A percentile compares a stretch with the other conserved stretches of the same genome.
Evolutionary conservation across 139 green algal genomes (phyloP).

Genomic region (Mesotaenium endlicherianum): DNA sequence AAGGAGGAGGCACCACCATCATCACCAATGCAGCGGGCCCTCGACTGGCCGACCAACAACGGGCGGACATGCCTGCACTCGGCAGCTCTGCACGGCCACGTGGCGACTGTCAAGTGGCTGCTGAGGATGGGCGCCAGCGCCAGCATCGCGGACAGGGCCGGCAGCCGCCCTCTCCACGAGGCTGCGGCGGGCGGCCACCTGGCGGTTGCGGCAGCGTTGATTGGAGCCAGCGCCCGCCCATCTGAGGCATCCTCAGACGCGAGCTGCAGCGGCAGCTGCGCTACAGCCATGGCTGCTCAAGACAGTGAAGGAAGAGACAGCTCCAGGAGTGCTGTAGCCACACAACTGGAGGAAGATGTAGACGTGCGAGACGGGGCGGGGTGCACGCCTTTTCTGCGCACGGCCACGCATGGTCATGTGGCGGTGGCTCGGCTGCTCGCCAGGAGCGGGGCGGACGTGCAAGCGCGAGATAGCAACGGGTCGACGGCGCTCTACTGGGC

Average conservation of each 20-base stretch:
- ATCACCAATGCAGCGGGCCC: neutral
- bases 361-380: neutral
- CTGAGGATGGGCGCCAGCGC: neutral
- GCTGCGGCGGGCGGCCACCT: neutral
- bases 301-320: too few species aligned
- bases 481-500: conserved; percentile 23
- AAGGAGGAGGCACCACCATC: too few species aligned
- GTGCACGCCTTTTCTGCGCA: neutral
- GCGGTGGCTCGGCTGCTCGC: neutral
- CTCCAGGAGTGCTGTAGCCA: too few species aligned
- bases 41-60: conserved; percentile 11
- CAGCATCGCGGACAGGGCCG: neutral
- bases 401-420: conserved; percentile 4
- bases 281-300: neutral
- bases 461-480: neutral
- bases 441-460: neutral
- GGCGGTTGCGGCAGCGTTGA: neutral
- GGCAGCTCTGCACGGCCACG: conserved; percentile 2
- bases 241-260: too few species aligned
- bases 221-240: neutral
- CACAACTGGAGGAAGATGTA: neutral
- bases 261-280: too few species aligned
- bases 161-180: conserved; percentile 3
- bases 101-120: neutral
- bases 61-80: conserved; percentile 21